Percentiles rank a stretch among this genome's conserved stretches.
phyloP scores from a whole-genome alignment of 176 grass and related monocot species.

The Carex pumila region DNA sequence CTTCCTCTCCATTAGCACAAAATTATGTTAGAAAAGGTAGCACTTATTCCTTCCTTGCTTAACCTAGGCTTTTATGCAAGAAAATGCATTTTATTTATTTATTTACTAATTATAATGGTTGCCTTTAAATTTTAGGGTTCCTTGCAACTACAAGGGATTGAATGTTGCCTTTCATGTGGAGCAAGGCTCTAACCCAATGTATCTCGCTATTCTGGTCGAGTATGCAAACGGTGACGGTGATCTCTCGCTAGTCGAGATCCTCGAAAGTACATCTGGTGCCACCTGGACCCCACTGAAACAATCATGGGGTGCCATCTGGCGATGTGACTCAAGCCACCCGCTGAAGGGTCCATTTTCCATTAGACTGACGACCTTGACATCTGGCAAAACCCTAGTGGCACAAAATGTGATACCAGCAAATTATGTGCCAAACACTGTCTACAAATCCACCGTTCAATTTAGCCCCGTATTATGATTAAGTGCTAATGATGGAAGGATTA shows the following conservation, averaged over 20 bases:
- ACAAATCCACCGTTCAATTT: slow-evolving; percentile 67
- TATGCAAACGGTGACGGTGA: slow-evolving; percentile 93
- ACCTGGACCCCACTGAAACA: slow-evolving; percentile 53
- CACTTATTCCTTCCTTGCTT: neutral
- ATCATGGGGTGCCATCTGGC: slow-evolving; percentile 70
- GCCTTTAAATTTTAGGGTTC: slow-evolving; percentile 36
- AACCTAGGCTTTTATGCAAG: neutral
- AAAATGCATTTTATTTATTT: neutral
- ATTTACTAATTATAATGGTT: neutral
- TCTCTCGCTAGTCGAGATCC: slow-evolving; percentile 61
- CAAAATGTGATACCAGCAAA: slow-evolving; percentile 54
- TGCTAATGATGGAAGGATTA: neutral
- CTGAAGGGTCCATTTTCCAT: slow-evolving; percentile 67
- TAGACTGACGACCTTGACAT: slow-evolving; percentile 67
- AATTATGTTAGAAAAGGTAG: neutral
- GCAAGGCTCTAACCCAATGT: slow-evolving; percentile 54
- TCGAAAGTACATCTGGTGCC: slow-evolving; percentile 36
- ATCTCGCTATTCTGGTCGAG: slow-evolving; percentile 68
- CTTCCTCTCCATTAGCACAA: neutral
- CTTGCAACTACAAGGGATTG: slow-evolving; percentile 63
- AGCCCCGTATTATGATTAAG: slow-evolving; percentile 17
- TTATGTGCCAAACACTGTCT: slow-evolving; percentile 50
- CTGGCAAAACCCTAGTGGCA: slow-evolving; percentile 52
- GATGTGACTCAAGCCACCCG: slow-evolving; percentile 56
- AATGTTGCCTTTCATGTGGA: slow-evolving; percentile 78